These are phyloP conservation scores for Carex cristatella DNA, from an alignment of 176 grass and related monocot genomes.

Conservation along the genomic window DNA sequence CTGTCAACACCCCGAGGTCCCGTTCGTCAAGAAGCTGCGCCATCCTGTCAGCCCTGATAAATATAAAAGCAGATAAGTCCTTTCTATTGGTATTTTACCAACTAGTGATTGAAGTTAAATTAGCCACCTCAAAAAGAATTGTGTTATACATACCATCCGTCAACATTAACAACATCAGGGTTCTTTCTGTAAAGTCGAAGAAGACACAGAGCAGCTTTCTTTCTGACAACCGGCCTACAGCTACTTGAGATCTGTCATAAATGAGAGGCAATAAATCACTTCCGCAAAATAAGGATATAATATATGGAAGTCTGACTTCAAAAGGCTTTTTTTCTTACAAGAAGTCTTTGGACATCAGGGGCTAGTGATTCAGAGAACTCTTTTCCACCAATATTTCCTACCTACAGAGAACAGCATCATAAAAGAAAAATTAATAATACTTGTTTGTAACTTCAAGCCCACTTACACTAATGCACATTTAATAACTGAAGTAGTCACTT, in stretches of 20 bases:
- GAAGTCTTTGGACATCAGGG: slow-evolving; percentile 95
- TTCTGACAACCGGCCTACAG: slow-evolving; percentile 90
- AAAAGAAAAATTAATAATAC: neutral
- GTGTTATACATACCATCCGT: slow-evolving; percentile 71
- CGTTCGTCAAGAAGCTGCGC: slow-evolving; percentile 96
- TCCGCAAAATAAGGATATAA: slow-evolving; percentile 6
- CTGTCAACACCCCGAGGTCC: slow-evolving; percentile 90
- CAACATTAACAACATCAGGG: slow-evolving; percentile 93
- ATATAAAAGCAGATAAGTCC: neutral
- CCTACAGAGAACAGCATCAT: slow-evolving; percentile 56
- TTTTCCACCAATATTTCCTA: slow-evolving; percentile 99
- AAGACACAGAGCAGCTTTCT: slow-evolving; percentile 96
- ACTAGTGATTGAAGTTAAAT: neutral
- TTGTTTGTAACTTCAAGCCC: neutral
- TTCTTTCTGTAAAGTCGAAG: slow-evolving; percentile 98
- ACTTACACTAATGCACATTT: neutral
- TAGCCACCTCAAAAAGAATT: neutral
- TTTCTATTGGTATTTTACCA: neutral
- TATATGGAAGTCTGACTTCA: neutral
- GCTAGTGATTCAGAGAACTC: slow-evolving; percentile 99
- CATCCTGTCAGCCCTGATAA: slow-evolving; percentile 89
- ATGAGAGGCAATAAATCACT: slow-evolving; percentile 19
- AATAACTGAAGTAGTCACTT: neutral
- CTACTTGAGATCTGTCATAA: slow-evolving; percentile 88
- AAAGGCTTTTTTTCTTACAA: slow-evolving; percentile 41